These are phyloP conservation scores for Lachancea meyersii DNA, from an alignment of 805 yeast species.

Conservation along the genomic window DNA sequence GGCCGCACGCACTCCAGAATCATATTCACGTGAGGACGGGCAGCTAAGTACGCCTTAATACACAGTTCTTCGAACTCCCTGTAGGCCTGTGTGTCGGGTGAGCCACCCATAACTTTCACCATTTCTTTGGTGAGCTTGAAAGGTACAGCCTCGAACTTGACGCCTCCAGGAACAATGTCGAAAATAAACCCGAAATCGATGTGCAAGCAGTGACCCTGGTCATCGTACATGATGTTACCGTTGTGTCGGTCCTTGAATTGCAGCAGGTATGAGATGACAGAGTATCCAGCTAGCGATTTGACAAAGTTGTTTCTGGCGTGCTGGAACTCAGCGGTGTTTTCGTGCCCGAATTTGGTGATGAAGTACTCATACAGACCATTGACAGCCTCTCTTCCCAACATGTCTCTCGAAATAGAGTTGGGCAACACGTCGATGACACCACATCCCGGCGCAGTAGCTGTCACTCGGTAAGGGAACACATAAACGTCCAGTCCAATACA, in stretches of 20 bases:
- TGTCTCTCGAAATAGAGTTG: slow-evolving; percentile 90
- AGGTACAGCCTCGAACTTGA: slow-evolving; percentile 95
- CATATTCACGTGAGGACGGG: slow-evolving; percentile 80
- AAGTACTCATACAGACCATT: slow-evolving; percentile 93
- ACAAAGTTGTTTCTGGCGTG: slow-evolving; percentile 88
- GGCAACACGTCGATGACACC: slow-evolving; percentile 98
- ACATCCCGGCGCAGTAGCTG: slow-evolving; percentile 98
- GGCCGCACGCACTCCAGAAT: slow-evolving; percentile 82
- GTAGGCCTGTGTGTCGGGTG: slow-evolving; percentile 75
- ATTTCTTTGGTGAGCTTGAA: slow-evolving; percentile 94
- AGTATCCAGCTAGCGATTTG: slow-evolving; percentile 90
- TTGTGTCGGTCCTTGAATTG: slow-evolving; percentile 97
- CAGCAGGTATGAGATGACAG: slow-evolving; percentile 80
- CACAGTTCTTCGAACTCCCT: slow-evolving; percentile 93
- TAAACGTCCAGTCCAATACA: slow-evolving; percentile 81
- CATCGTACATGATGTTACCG: slow-evolving; percentile 96
- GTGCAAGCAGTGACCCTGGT: slow-evolving; percentile 89
- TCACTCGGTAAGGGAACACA: slow-evolving; percentile 90
- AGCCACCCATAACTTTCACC: slow-evolving; percentile 96
- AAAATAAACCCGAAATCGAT: slow-evolving; percentile 98
- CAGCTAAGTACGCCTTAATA: slow-evolving; percentile 83
- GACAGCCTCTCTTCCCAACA: slow-evolving; percentile 98
- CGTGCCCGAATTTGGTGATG: slow-evolving; percentile 91
- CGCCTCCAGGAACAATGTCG: slow-evolving; percentile 99
- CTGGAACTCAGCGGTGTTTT: slow-evolving; percentile 81